Base-by-base conservation (phyloP, 225 moss, liverwort and hornwort genomes). In the Pseudoscleropodium purum region DNA sequence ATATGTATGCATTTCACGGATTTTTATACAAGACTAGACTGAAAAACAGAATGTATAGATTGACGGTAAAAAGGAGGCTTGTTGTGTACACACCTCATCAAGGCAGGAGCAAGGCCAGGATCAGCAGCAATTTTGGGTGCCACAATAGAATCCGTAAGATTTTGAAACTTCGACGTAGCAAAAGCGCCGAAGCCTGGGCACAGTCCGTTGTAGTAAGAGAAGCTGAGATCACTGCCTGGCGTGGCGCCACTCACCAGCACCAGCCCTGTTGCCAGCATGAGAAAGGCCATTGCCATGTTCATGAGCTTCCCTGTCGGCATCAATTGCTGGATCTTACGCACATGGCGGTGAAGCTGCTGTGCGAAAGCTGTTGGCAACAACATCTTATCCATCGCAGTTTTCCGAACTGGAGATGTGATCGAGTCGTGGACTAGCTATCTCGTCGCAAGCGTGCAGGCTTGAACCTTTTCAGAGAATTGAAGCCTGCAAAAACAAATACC, bases 111-210 rank as follows among this genome's bases (percentile, higher is more conserved):
- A 26, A 85, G 67, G 33, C 73, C 20, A 20, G 12, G n/a, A 75
- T 88, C 80, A 27, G 8, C 15, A 18, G 1, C 5, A 57, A 91
- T 66, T 33, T 0, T 5, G 7, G 25, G 10, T 31, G 15, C 24
- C 27, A 91, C 91, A 27, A 65, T 1, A 2, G 6, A 0, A 4
- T 33, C n/a, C n/a, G 88, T 49, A 26, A n/a, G 11, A 25, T 2
- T 1, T 26, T 85, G 51, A 17, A 91, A 60, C 39, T 16, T 41
- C 1, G 0, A 3, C 23, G 77, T 77, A 2, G 77, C 1, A 0
- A 5, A 1, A 6, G 59, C 27, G 74, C 75, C 66, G 6, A 7
- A 31, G 75, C 8, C 21, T 10, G 51, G 18, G 69, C 91, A 88
- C 80, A 81, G 27, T 11, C 21, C 74, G 34, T 85, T 11, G 41